These are phyloP conservation scores for Cercospora sp. DNA, from an alignment of 2,329 filamentous ascomycete species.

Conservation along the genomic window DNA sequence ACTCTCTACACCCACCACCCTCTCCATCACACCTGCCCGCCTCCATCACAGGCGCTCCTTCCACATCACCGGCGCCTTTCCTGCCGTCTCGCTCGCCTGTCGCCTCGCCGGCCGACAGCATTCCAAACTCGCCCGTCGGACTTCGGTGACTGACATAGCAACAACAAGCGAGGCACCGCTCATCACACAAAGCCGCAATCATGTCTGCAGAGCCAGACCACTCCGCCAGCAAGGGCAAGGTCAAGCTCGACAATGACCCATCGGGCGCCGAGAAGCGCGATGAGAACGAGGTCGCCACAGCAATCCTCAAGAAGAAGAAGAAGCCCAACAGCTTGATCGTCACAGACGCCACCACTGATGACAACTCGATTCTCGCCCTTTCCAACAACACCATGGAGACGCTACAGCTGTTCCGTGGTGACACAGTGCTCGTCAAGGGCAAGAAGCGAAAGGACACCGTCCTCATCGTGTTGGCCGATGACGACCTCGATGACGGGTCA, in stretches of 20 bases:
- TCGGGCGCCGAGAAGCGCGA: slow-evolving; percentile 48
- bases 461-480: slow-evolving; percentile 93
- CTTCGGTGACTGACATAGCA: slow-evolving; percentile 15
- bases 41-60: neutral
- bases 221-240: slow-evolving; percentile 47
- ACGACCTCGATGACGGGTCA: slow-evolving; percentile 95
- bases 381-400: slow-evolving; percentile 99
- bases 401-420: slow-evolving; percentile 96
- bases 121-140: slow-evolving; percentile 8
- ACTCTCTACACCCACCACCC: slow-evolving; percentile 6
- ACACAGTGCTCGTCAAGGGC: slow-evolving; percentile 96
- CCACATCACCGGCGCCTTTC: slow-evolving; percentile 7
- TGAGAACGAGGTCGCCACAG: slow-evolving; percentile 89
- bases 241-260: slow-evolving; percentile 45
- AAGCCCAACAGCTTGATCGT: slow-evolving; percentile 99
- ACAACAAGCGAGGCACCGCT: slow-evolving; percentile 19
- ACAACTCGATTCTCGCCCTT: slow-evolving; percentile 98
- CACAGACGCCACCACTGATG: slow-evolving; percentile 97
- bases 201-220: slow-evolving; percentile 56
- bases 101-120: slow-evolving; percentile 6
- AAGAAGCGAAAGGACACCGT: slow-evolving; percentile 99
- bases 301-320: slow-evolving; percentile 99
- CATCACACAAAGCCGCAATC: slow-evolving; percentile 16
- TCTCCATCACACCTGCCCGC: slow-evolving; percentile 3
- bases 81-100: slow-evolving; percentile 1